Evolutionary conservation across 2,329 filamentous ascomycete genomes (phyloP), one percentile per base, ranked within the genome.

Genomic region (Monosporascus sp.): DNA sequence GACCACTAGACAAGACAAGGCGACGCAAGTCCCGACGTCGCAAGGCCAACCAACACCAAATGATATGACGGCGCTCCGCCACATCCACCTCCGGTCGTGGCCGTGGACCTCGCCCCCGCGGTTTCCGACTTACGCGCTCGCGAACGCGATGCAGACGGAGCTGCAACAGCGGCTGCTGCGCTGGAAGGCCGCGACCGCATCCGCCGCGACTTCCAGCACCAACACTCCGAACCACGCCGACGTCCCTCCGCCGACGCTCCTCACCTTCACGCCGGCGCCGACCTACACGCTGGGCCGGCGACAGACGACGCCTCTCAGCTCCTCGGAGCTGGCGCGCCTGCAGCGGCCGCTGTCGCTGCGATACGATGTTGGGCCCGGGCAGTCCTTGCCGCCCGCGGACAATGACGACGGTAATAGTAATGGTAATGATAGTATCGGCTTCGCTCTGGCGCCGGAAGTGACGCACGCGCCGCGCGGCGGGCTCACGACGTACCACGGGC

Each of bases 401-500:
- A 5, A 35, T 5, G 1, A 35, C 11, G 31, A 11, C 31, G 31
- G 9, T 35, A 35, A 35, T 35, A 35, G 31, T 9, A 35, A 35
- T 14, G 8, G 6, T 8, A 14, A 35, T 2, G 9, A 5, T 48
- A 31, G 61, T 56, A 55, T 24, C 73, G 73, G 37, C 61, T 53
- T 48, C 49, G 49, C 39, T 51, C 75, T 71, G 60, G 58, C 67
- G 25, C 88, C 87, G 3, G 75, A 81, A n/a, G 83, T 94, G 61
- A 71, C 82, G 44, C 79, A 85, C 62, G 87, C 89, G 15, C 80
- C 84, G n/a, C 85, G 94, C 51, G 94, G 94, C 56, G 94, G 94
- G 0, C 84, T 96, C 59, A 92, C 90, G 0, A 97, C 94, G 3
- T 97, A 96, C 74, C 94, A 99, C 68, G 94, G 93, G 0, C 94